Conservation (phyloP, 2,329 filamentous ascomycete genomes). For the Celoporthe dispersa region DNA sequence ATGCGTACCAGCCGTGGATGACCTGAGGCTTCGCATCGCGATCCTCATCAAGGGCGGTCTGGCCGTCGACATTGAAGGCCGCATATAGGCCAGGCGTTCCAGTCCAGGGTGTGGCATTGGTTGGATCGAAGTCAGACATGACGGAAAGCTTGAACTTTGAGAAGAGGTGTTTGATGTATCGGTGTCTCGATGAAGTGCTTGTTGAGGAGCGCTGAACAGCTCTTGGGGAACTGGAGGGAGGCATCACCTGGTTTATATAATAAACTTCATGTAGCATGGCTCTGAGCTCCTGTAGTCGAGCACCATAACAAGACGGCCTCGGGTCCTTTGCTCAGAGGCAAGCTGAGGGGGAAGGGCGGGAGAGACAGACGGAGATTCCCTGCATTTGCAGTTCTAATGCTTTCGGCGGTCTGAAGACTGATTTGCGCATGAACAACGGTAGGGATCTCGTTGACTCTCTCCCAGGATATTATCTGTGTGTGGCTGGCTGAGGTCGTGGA, state of each 20-base stretch:
- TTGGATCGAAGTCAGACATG: conserved; percentile 12
- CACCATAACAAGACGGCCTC: background rate
- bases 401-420: background rate
- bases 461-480: background rate
- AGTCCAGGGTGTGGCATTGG: conserved; percentile 13
- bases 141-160: background rate
- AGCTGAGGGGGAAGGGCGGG: background rate
- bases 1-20: conserved; percentile 14
- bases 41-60: conserved; percentile 20
- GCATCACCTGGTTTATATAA: background rate
- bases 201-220: background rate
- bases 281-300: background rate
- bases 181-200: background rate
- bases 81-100: conserved; percentile 16
- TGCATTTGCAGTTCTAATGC: background rate
- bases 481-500: background rate
- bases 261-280: background rate
- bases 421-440: background rate
- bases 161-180: background rate
- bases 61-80: conserved; percentile 13
- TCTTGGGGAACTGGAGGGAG: background rate
- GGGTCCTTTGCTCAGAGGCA: background rate
- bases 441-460: background rate
- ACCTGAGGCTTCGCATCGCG: conserved; percentile 15
- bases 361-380: background rate